Percentiles rank a stretch among this genome's conserved stretches.
phyloP scores from a whole-genome alignment of 2,329 filamentous ascomycete genomes.

The Didymella glomerata region DNA sequence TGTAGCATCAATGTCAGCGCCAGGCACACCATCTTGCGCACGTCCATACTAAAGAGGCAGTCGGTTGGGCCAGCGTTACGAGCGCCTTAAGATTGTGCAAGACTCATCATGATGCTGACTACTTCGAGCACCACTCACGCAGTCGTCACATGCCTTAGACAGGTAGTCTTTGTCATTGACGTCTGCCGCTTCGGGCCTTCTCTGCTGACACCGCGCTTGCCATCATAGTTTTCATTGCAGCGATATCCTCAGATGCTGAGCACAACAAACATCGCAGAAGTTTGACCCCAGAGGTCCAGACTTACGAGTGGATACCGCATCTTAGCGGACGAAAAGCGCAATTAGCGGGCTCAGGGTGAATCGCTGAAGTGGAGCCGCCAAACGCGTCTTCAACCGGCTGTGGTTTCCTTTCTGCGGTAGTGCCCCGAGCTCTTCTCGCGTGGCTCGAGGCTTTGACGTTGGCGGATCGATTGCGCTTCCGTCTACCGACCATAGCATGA shows the following conservation, averaged over 20 bases:
- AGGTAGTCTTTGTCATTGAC: not conserved
- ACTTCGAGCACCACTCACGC: slow-evolving; percentile 1
- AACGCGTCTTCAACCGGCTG: not conserved
- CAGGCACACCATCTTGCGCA: slow-evolving; percentile 2
- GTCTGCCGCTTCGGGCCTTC: slow-evolving; percentile 5
- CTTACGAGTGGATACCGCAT: not conserved
- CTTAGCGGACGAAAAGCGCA: slow-evolving; percentile 13
- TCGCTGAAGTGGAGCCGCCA: slow-evolving; percentile 1
- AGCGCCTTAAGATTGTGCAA: slow-evolving; percentile 11
- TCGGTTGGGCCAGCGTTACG: slow-evolving; percentile 5
- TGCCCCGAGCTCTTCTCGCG: slow-evolving; percentile 9
- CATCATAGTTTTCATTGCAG: not conserved
- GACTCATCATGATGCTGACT: slow-evolving; percentile 12
- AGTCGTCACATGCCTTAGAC: not conserved
- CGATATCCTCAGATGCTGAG: not conserved
- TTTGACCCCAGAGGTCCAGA: slow-evolving; percentile 4
- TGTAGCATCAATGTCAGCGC: not conserved
- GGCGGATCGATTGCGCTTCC: slow-evolving; percentile 3
- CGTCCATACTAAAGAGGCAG: slow-evolving; percentile 10
- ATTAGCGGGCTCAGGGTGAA: slow-evolving; percentile 4
- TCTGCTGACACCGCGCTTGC: not conserved
- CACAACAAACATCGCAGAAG: slow-evolving; percentile 2
- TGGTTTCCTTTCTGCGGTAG: not conserved
- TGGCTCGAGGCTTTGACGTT: not conserved
- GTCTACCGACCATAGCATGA: not conserved